A percentile compares a stretch with the other conserved stretches of the same genome.
These are phyloP conservation scores for Tolypocladium cylindrosporum DNA, from an alignment of 2,329 filamentous ascomycete species.

Conservation along the genomic window DNA sequence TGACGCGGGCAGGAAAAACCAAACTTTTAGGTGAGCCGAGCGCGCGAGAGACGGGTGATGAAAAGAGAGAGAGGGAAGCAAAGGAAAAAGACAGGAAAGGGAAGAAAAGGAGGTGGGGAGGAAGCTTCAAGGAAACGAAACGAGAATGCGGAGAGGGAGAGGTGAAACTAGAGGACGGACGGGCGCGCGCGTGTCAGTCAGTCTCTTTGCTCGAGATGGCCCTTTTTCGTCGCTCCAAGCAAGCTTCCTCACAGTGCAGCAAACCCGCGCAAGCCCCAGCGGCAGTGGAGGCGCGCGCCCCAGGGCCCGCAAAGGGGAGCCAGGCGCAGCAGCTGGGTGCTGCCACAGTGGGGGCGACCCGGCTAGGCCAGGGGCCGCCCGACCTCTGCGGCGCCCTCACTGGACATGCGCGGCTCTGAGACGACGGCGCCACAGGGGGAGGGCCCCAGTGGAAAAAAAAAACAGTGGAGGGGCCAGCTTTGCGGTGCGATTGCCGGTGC, in stretches of 20 bases:
- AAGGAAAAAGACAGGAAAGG: background rate
- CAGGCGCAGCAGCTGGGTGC: background rate
- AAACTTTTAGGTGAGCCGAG: background rate
- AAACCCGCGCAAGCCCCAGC: background rate
- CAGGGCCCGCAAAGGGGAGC: background rate
- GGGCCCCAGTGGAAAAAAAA: background rate
- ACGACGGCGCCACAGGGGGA: background rate
- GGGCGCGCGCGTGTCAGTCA: background rate
- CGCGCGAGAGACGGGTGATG: constrained; percentile 1
- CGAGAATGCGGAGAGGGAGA: constrained; percentile 3
- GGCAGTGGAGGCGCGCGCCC: background rate
- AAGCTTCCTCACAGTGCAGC: background rate
- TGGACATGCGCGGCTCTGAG: background rate
- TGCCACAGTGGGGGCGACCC: background rate
- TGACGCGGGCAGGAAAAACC: background rate
- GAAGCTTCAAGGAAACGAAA: background rate
- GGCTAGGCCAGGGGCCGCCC: background rate
- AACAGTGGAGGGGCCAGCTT: background rate
- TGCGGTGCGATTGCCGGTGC: background rate
- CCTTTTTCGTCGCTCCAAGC: background rate
- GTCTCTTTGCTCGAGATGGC: background rate
- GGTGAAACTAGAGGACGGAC: constrained; percentile 1
- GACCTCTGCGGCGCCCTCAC: background rate
- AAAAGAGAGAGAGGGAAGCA: background rate
- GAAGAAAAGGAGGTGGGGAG: constrained; percentile 4